phyloP scores from a whole-genome alignment of 176 grass and related monocot species.

The Lolium perenne region DNA sequence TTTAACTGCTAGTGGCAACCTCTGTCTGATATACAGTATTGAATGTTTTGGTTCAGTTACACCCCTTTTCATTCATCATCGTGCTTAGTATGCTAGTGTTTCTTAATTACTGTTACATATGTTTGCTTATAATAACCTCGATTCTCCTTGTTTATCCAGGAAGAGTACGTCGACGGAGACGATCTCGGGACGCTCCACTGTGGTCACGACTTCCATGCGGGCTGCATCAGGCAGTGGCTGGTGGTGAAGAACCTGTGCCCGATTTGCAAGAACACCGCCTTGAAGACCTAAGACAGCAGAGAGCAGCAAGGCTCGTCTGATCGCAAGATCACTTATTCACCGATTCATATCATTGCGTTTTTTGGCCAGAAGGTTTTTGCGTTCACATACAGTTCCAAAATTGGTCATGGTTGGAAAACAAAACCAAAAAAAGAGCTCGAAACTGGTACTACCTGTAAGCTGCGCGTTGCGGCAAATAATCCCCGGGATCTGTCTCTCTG shows the following conservation, averaged over 20 bases:
- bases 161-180: constrained; percentile 58
- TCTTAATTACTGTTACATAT: not conserved
- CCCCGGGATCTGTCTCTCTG: constrained; percentile 26
- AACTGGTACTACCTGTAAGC: constrained; percentile 49
- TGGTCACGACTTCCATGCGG: constrained; percentile 54
- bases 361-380: constrained; percentile 52
- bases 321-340: constrained; percentile 55
- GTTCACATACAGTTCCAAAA: not conserved
- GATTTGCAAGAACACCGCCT: constrained; percentile 55
- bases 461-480: constrained; percentile 52
- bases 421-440: not conserved
- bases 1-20: too few species aligned
- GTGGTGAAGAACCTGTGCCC: constrained; percentile 62
- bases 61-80: not conserved
- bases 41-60: not conserved
- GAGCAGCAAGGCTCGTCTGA: not conserved
- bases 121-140: not conserved
- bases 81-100: not conserved
- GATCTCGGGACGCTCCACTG: constrained; percentile 55
- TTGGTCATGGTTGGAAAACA: not conserved
- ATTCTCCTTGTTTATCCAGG: constrained; percentile 35
- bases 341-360: constrained; percentile 38
- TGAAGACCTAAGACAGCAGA: constrained; percentile 44
- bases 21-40: too few species aligned
- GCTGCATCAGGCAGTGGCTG: constrained; percentile 65